A percentile compares a stretch with the other conserved stretches of the same genome.
Evolutionary conservation across 768 basidiomycete genomes (phyloP).

Genomic region (Favolaschia claudopus): DNA sequence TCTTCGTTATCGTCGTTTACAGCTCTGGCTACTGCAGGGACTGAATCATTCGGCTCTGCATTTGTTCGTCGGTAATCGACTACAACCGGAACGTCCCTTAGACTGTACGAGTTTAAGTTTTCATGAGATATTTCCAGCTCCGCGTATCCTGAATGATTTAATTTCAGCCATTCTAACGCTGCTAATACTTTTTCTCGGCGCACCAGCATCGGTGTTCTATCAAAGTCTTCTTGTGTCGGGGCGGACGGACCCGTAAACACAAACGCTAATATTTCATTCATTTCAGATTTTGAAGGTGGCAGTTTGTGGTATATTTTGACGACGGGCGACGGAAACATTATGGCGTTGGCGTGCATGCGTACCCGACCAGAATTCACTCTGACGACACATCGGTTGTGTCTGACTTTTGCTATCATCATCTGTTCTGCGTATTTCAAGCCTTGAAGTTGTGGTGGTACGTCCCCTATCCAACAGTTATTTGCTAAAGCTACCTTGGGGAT

Average conservation of each 20-base stretch:
- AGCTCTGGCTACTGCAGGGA: too few relatives aligned
- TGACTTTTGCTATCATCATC: constrained; percentile 30
- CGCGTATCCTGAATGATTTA: constrained; percentile 15
- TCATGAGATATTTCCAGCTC: constrained; percentile 10
- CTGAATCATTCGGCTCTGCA: constrained; percentile 5
- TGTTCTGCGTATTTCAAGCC: constrained; percentile 15
- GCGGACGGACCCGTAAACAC: too few relatives aligned
- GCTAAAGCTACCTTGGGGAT: background rate
- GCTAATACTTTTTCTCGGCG: constrained; percentile 7
- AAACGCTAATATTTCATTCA: constrained; percentile 35
- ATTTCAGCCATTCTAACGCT: constrained; percentile 16
- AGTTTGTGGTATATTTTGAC: constrained; percentile 34
- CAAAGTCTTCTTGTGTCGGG: too few relatives aligned
- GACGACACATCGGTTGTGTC: constrained; percentile 37
- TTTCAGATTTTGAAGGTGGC: constrained; percentile 28
- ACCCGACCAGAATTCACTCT: constrained; percentile 31
- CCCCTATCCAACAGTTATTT: constrained; percentile 4
- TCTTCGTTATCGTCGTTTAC: constrained; percentile 18
- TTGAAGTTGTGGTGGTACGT: constrained; percentile 1
- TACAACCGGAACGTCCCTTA: constrained; percentile 12
- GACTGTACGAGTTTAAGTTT: constrained; percentile 2
- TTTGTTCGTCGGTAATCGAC: constrained; percentile 10
- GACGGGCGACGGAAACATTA: constrained; percentile 36
- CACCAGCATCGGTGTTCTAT: constrained; percentile 26
- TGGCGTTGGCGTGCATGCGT: constrained; percentile 38